Conservation (phyloP, 495 filamentous ascomycete species). For the Sporormia fimetaria region DNA sequence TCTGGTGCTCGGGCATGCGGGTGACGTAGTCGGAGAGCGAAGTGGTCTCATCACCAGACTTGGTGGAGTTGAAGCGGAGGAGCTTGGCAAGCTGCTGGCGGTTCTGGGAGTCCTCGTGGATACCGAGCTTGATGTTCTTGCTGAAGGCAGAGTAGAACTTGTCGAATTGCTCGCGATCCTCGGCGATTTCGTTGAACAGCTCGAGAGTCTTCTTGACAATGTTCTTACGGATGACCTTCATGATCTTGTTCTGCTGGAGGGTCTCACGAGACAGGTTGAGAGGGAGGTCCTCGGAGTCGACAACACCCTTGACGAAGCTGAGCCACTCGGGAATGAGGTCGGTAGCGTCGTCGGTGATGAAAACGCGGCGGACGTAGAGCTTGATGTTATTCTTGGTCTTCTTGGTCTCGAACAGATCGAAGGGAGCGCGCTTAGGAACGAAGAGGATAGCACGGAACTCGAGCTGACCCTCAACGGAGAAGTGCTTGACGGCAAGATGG, state of each 20-base stretch:
- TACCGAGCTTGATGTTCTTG: conserved; percentile 99
- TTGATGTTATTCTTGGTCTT: conserved; percentile 99
- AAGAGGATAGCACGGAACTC: conserved; percentile 99
- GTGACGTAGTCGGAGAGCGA: conserved; percentile 95
- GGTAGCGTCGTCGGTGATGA: conserved; percentile 99
- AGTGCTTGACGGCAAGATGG: conserved; percentile 98
- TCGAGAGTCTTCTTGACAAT: conserved; percentile 99
- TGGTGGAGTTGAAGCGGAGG: conserved; percentile 96
- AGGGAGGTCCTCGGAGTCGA: conserved; percentile 98
- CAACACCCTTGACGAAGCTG: conserved; percentile 98
- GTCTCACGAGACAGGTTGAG: conserved; percentile 99
- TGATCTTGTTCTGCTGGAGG: conserved; percentile 99
- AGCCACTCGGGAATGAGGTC: conserved; percentile 99
- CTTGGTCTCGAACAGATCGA: conserved; percentile 99
- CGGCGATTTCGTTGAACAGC: conserved; percentile 95
- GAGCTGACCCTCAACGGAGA: conserved; percentile 99
- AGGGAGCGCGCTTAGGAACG: conserved; percentile 98
- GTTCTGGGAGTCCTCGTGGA: conserved; percentile 99
- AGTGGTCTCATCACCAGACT: conserved; percentile 90
- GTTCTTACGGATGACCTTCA: conserved; percentile 99
- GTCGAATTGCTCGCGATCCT: conserved; percentile 99
- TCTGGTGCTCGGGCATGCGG: conserved; percentile 98
- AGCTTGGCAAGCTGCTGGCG: conserved; percentile 89
- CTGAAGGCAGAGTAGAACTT: conserved; percentile 99
- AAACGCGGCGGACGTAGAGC: conserved; percentile 98